These are phyloP conservation scores for Lipomyces mesembrius DNA, from an alignment of 805 yeast species.

Conservation along the genomic window DNA sequence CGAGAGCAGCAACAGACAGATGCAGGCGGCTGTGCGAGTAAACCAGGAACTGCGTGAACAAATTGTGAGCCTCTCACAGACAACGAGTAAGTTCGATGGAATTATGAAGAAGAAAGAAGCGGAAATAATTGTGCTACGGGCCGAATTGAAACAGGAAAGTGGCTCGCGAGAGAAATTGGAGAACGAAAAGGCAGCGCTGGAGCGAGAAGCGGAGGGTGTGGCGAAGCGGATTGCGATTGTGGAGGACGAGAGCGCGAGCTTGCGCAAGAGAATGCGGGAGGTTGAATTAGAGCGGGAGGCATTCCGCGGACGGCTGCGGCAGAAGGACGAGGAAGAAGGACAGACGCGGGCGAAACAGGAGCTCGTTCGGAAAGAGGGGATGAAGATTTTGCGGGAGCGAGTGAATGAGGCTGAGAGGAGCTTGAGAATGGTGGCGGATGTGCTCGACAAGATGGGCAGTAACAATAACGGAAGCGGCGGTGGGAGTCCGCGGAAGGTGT, in stretches of 20 bases:
- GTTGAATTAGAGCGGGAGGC: conserved; percentile 40
- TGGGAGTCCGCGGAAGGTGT: conserved; percentile 3
- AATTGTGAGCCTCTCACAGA: conserved; percentile 48
- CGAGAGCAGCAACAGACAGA: conserved; percentile 30
- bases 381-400: conserved; percentile 41
- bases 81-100: conserved; percentile 47
- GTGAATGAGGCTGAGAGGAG: conserved; percentile 27
- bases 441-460: conserved; percentile 4
- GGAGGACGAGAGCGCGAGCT: conserved; percentile 38
- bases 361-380: conserved; percentile 25
- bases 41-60: conserved; percentile 52
- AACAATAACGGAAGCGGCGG: background rate
- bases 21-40: conserved; percentile 46
- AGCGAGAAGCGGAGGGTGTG: conserved; percentile 44
- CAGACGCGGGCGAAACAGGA: conserved; percentile 8
- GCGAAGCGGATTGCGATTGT: conserved; percentile 41
- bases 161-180: conserved; percentile 15
- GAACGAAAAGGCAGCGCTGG: conserved; percentile 40
- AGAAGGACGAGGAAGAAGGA: conserved; percentile 29
- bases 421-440: background rate
- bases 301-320: conserved; percentile 41
- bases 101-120: conserved; percentile 45
- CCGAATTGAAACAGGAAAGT: conserved; percentile 17
- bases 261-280: conserved; percentile 40
- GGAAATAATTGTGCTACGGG: conserved; percentile 37